Evolutionary conservation across 768 basidiomycete species (phyloP).

Genomic region (Naganishia randhawae): DNA sequence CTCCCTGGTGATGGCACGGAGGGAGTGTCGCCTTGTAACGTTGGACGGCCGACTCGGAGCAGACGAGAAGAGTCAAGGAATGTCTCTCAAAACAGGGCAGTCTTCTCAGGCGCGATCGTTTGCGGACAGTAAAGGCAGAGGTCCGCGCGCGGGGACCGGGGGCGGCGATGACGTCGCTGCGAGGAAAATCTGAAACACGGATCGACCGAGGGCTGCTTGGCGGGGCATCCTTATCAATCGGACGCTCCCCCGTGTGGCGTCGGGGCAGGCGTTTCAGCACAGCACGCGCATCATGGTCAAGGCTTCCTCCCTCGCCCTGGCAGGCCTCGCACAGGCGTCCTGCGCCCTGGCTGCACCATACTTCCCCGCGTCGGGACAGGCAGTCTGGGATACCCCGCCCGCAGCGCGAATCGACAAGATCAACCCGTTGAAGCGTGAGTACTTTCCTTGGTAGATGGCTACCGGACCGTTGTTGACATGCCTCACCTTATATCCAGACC

Average conservation of each 20-base stretch:
- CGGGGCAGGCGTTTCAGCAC: too few species aligned
- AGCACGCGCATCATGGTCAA: neutral
- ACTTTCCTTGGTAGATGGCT: neutral
- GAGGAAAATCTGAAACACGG: too few species aligned
- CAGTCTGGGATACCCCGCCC: neutral
- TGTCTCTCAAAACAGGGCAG: constrained; percentile 1
- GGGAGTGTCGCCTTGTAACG: too few species aligned
- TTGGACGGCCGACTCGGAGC: too few species aligned
- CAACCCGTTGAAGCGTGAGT: constrained; percentile 42
- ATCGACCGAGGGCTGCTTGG: too few species aligned
- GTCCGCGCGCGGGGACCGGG: too few species aligned
- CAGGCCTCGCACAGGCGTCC: neutral
- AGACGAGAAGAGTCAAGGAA: neutral
- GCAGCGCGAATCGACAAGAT: constrained; percentile 29
- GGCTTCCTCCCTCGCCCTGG: constrained; percentile 9
- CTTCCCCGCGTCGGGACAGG: neutral
- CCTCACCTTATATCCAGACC: constrained; percentile 33
- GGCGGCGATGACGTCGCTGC: too few species aligned
- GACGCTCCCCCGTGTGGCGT: too few species aligned
- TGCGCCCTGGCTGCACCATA: constrained; percentile 1
- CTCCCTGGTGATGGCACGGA: neutral
- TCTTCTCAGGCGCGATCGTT: neutral
- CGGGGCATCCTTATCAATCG: too few species aligned
- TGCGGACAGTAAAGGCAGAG: neutral
- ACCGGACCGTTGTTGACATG: neutral